Conservation (phyloP, 2,329 filamentous ascomycete species). For the Drechslera avenae region DNA sequence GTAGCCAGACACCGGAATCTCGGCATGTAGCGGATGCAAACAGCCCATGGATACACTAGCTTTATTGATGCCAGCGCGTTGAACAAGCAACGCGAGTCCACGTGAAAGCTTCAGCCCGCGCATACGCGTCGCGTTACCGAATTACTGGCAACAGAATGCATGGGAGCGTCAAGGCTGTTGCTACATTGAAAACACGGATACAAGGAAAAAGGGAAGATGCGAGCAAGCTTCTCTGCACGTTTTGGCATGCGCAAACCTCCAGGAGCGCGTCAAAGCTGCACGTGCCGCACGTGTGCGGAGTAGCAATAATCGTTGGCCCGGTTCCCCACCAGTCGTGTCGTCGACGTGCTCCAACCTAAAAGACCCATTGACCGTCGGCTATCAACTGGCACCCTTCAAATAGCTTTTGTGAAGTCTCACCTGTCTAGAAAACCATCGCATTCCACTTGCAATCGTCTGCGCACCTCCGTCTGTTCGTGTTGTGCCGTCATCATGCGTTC, state of each 20-base stretch:
- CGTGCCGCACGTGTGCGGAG: slow-evolving; percentile 10
- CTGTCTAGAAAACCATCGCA: neutral
- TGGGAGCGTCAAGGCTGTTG: neutral
- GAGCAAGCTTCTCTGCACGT: neutral
- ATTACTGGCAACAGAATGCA: neutral
- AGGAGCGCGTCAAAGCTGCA: slow-evolving; percentile 8
- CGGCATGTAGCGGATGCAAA: no score
- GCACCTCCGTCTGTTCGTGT: neutral
- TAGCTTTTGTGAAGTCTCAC: neutral
- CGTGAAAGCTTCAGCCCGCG: neutral
- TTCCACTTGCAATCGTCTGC: neutral
- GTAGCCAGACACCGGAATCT: no score
- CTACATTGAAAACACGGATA: neutral
- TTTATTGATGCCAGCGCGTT: no score
- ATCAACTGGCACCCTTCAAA: slow-evolving; percentile 6
- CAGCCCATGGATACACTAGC: no score
- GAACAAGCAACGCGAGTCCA: no score
- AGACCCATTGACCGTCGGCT: slow-evolving; percentile 13
- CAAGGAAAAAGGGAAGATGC: neutral
- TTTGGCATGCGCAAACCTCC: neutral
- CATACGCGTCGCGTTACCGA: neutral
- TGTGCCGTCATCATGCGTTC: slow-evolving; percentile 26
- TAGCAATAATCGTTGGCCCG: slow-evolving; percentile 18
- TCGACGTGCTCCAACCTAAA: slow-evolving; percentile 17
- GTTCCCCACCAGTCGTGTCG: slow-evolving; percentile 30